phyloP scores from a whole-genome alignment of 495 filamentous ascomycete species.

The Aspergillus heteromorphus region DNA sequence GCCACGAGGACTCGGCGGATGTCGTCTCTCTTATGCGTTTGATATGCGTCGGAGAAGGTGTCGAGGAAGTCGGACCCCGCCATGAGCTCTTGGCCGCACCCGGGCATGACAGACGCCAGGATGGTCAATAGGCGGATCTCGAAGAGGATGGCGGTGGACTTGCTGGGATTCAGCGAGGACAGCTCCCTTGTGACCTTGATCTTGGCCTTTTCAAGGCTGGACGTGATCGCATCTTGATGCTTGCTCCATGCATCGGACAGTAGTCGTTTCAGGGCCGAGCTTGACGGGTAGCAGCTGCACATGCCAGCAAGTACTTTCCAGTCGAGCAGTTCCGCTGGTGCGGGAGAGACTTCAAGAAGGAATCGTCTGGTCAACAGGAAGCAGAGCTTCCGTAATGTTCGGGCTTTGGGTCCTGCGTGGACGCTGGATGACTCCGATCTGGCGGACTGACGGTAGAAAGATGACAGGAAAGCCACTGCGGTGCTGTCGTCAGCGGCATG shows the following conservation, averaged over 20 bases:
- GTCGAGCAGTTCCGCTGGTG: slow-evolving; percentile 27
- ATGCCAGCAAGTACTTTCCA: slow-evolving; percentile 36
- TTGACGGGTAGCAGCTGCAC: slow-evolving; percentile 36
- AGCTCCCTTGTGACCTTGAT: slow-evolving; percentile 43
- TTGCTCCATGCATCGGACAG: slow-evolving; percentile 34
- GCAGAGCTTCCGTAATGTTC: slow-evolving; percentile 51
- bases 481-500: slow-evolving; percentile 50
- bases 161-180: slow-evolving; percentile 33
- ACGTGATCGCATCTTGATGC: slow-evolving; percentile 33
- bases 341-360: slow-evolving; percentile 20
- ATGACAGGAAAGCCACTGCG: slow-evolving; percentile 52
- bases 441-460: slow-evolving; percentile 52
- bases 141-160: slow-evolving; percentile 19
- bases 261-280: slow-evolving; percentile 37
- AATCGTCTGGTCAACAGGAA: slow-evolving; percentile 55
- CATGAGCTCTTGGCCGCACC: slow-evolving; percentile 56
- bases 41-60: slow-evolving; percentile 61
- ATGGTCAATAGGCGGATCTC: slow-evolving; percentile 39
- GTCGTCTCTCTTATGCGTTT: slow-evolving; percentile 46
- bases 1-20: slow-evolving; percentile 59
- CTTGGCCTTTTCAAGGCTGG: slow-evolving; percentile 45
- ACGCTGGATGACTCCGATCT: slow-evolving; percentile 30
- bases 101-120: slow-evolving; percentile 30
- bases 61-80: slow-evolving; percentile 84
- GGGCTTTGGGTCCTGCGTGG: slow-evolving; percentile 44